These are phyloP conservation scores for Thalassiosira exigua DNA, from an alignment of 352 stramenopile species.

Conservation along the genomic window DNA sequence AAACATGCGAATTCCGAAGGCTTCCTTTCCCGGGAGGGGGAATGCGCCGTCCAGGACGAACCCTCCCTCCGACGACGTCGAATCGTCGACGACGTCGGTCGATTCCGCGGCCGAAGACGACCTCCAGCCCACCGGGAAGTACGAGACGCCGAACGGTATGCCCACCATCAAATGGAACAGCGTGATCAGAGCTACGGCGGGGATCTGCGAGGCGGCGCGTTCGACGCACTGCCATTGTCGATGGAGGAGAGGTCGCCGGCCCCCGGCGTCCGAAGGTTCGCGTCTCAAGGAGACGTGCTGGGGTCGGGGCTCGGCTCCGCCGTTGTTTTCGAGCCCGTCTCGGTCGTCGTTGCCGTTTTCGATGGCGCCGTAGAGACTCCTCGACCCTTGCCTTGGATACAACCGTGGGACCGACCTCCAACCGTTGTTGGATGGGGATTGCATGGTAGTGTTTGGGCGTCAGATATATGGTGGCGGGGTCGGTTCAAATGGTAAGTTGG, in stretches of 20 bases:
- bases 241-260: slow-evolving; percentile 20
- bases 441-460: too few species aligned
- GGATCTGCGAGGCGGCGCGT: slow-evolving; percentile 20
- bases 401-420: too few species aligned
- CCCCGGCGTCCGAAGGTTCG: slow-evolving; percentile 1
- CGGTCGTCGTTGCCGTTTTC: slow-evolving; percentile 7
- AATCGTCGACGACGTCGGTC: not conserved
- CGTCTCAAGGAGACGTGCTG: slow-evolving; percentile 12
- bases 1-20: slow-evolving; percentile 80
- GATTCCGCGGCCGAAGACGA: slow-evolving; percentile 17
- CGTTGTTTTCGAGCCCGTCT: not conserved
- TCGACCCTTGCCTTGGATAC: too few species aligned
- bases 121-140: slow-evolving; percentile 55
- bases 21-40: slow-evolving; percentile 71
- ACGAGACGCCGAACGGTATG: slow-evolving; percentile 57
- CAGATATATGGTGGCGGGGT: too few species aligned
- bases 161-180: slow-evolving; percentile 47
- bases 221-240: slow-evolving; percentile 10
- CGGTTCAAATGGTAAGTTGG: too few species aligned
- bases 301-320: not conserved
- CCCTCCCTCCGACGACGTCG: slow-evolving; percentile 8
- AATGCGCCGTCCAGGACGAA: slow-evolving; percentile 59
- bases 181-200: slow-evolving; percentile 34
- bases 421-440: too few species aligned
- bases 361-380: slow-evolving; percentile 15